Base-by-base conservation (phyloP, 768 basidiomycete species). In the Cubamyces lactineus region DNA sequence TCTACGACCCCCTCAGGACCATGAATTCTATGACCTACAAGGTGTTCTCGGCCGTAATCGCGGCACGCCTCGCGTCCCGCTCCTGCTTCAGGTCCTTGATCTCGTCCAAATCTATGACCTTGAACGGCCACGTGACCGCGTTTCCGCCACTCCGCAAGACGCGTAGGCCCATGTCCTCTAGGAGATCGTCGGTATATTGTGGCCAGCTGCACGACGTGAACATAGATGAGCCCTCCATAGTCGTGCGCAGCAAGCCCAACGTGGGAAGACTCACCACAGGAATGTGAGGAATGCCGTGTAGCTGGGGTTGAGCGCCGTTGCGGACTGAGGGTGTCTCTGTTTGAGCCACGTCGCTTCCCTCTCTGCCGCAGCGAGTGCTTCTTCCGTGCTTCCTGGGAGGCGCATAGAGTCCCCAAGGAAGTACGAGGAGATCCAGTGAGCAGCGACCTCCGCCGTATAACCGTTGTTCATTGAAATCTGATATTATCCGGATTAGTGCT, bases 381-480 rank as follows among this genome's bases (percentile, higher is more conserved):
- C 79, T 47, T 83, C 82, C 0, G 74, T 61, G 0, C 80, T 77
- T 3, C 68, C 59, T 1, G 87, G 74, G 3, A 88, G 70, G 0
- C 73, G 75, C 77, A 88, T 73, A 8, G 67, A 62, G 63, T 89
- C 87, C 1, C 70, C 70, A 0, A 82, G 78, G 67, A 89, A 87
- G 67, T 86, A 86, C 4, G 85, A 78, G 0, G 85, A 86, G 46
- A 86, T 84, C 86, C 86, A 88, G 66, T 88, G 86, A 0, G 86
- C 78, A 1, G 72, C 73, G 1, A 83, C 80, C 73, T 88, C 86
- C 56, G 67, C 79, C 0, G 78, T 72, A 57, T 87, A 86, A 13
- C 84, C 82, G 39, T 78, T 77, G 67, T 86, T 84, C 0, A 82
- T 75, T 0, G 83, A 79, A 64, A 86, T 82, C 87, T 88, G 9